A percentile compares a stretch with the other conserved stretches of the same genome.
Conservation (phyloP, 1,284 basidiomycete genomes). For the Cutaneotrichosporon sp. region DNA sequence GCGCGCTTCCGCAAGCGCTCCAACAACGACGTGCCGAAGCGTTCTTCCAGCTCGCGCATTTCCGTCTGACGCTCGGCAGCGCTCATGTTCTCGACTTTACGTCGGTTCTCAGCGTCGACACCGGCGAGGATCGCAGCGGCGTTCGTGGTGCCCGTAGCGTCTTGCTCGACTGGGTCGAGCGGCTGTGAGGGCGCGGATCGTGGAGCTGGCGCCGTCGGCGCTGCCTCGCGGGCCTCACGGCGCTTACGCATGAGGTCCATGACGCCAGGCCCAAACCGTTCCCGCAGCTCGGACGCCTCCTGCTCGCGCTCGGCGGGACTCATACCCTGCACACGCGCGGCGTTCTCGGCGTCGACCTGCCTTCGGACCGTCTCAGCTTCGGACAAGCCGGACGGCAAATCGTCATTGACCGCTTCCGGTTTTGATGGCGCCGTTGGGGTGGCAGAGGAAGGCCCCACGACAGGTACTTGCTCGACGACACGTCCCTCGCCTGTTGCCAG, state of each 20-base stretch:
- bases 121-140: neutral
- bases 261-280: conserved; percentile 61
- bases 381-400: neutral
- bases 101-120: conserved; percentile 40
- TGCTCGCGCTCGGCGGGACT: conserved; percentile 56
- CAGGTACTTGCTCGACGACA: conserved; percentile 9
- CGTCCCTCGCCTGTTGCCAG: conserved; percentile 14
- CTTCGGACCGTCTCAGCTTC: conserved; percentile 11
- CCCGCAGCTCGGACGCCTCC: conserved; percentile 59
- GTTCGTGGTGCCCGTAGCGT: too few species aligned
- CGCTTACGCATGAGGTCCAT: conserved; percentile 54
- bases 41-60: conserved; percentile 58
- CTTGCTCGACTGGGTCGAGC: too few species aligned
- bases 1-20: conserved; percentile 56
- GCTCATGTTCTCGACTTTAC: conserved; percentile 56
- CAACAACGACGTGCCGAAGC: conserved; percentile 60
- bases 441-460: neutral
- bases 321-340: conserved; percentile 56
- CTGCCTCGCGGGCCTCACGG: conserved; percentile 25
- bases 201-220: neutral
- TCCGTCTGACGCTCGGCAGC: conserved; percentile 58
- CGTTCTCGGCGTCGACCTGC: conserved; percentile 32
- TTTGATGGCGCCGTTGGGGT: too few species aligned
- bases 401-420: too few species aligned
- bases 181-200: too few species aligned